Evolutionary conservation across 495 filamentous ascomycete species (phyloP).

Genomic region (Xylaria nigripes): DNA sequence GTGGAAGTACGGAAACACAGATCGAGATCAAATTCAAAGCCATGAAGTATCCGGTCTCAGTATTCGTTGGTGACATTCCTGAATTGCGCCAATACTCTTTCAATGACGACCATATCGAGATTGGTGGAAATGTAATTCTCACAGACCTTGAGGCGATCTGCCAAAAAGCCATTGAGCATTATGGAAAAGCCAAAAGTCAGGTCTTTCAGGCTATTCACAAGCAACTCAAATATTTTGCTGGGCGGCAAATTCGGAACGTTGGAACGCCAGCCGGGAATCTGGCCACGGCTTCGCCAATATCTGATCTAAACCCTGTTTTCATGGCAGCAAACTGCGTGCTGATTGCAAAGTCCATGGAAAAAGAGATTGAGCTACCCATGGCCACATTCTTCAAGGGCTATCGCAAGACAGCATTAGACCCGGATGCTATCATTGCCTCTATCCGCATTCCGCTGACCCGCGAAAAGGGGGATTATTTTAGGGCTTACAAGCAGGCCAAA

Average conservation of each 20-base stretch:
- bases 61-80: slow-evolving; percentile 87
- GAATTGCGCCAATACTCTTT: slow-evolving; percentile 76
- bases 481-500: slow-evolving; percentile 90
- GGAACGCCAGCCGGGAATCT: slow-evolving; percentile 93
- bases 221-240: slow-evolving; percentile 86
- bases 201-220: slow-evolving; percentile 67
- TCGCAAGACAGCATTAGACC: slow-evolving; percentile 70
- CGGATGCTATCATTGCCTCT: slow-evolving; percentile 74
- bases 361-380: slow-evolving; percentile 81
- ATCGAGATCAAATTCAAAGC: slow-evolving; percentile 98
- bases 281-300: slow-evolving; percentile 92
- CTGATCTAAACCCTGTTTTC: slow-evolving; percentile 91
- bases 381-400: slow-evolving; percentile 88
- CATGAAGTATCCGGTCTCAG: slow-evolving; percentile 79
- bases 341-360: slow-evolving; percentile 62
- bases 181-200: slow-evolving; percentile 63
- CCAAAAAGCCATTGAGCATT: slow-evolving; percentile 68
- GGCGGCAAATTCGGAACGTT: slow-evolving; percentile 91
- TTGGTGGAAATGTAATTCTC: slow-evolving; percentile 85
- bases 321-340: slow-evolving; percentile 77
- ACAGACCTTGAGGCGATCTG: slow-evolving; percentile 74
- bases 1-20: slow-evolving; percentile 92
- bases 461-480: slow-evolving; percentile 60
- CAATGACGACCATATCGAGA: slow-evolving; percentile 69
- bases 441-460: slow-evolving; percentile 73